A percentile compares a stretch with the other conserved stretches of the same genome.
phyloP scores from a whole-genome alignment of 148 eudicot species.

The Talinum fruticosum region DNA sequence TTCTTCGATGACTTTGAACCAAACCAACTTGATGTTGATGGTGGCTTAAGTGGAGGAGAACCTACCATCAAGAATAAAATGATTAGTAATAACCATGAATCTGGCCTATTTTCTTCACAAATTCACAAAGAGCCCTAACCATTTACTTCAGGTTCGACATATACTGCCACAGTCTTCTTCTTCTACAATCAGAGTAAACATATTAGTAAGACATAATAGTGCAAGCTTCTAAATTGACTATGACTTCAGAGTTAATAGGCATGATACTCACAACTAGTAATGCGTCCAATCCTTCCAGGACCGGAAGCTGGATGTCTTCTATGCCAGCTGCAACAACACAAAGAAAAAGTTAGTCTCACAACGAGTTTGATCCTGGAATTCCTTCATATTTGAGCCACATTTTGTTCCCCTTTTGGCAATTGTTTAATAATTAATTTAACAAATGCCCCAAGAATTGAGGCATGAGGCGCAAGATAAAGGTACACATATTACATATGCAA shows the following conservation, averaged over 20 bases:
- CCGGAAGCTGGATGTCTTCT: constrained; percentile 51
- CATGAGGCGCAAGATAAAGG: background rate
- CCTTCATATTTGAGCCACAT: background rate
- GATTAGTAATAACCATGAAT: constrained; percentile 5
- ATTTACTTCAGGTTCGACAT: constrained; percentile 48
- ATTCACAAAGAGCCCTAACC: constrained; percentile 40
- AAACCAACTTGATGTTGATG: constrained; percentile 43
- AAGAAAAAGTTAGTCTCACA: background rate
- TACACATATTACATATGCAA: background rate
- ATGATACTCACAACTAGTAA: constrained; percentile 48
- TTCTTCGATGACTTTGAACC: constrained; percentile 52
- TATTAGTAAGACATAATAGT: background rate
- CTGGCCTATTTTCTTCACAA: background rate
- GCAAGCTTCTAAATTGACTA: background rate
- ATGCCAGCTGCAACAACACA: constrained; percentile 29
- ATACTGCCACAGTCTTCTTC: constrained; percentile 35
- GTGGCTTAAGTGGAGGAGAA: constrained; percentile 29
- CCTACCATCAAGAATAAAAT: constrained; percentile 38
- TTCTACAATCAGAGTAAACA: constrained; percentile 27
- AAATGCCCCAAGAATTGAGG: background rate
- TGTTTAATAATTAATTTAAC: background rate
- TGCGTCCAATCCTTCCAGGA: constrained; percentile 66
- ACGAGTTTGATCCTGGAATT: background rate
- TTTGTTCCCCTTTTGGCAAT: background rate
- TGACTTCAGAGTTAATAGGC: background rate